phyloP scores from a whole-genome alignment of 2,329 filamentous ascomycete species.

The Paracamarosporium sp. region DNA sequence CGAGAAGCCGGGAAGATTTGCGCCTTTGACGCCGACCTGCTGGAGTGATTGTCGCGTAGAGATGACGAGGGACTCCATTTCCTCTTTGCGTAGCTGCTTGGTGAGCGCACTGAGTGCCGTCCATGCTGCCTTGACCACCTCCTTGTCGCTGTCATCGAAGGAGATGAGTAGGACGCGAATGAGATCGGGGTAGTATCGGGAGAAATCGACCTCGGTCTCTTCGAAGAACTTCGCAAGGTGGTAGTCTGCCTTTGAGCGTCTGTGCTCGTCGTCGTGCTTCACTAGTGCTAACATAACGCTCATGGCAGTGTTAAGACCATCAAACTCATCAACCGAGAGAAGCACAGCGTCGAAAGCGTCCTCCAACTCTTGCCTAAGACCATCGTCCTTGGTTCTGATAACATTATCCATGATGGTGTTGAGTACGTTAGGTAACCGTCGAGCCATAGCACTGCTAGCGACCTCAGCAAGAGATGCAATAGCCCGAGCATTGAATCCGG shows the following conservation, averaged over 20 bases:
- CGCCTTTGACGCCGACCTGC: conserved; percentile 86
- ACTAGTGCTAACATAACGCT: conserved; percentile 85
- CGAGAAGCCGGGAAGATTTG: conserved; percentile 83
- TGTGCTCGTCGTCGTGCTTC: conserved; percentile 91
- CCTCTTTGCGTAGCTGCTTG: conserved; percentile 89
- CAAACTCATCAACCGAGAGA: conserved; percentile 91
- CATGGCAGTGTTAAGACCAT: conserved; percentile 95
- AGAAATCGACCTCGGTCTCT: conserved; percentile 83
- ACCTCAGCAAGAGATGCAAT: conserved; percentile 92
- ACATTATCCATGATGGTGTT: conserved; percentile 95
- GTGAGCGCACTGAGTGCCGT: conserved; percentile 85
- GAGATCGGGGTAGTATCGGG: conserved; percentile 93
- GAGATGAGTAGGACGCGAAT: conserved; percentile 88
- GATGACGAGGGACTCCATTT: conserved; percentile 91
- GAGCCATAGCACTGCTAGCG: conserved; percentile 87
- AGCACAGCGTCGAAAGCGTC: conserved; percentile 87
- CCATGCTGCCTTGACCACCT: conserved; percentile 91
- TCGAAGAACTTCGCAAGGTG: conserved; percentile 89
- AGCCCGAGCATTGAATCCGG: conserved; percentile 92
- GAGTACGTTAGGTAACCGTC: conserved; percentile 86
- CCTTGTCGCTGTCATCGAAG: conserved; percentile 84
- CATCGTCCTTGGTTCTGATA: conserved; percentile 77
- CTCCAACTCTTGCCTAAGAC: conserved; percentile 75
- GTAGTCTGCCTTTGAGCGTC: conserved; percentile 76
- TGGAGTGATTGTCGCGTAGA: conserved; percentile 87